Evolutionary conservation across 768 basidiomycete genomes (phyloP).

Genomic region (Kondoa malvinella): DNA sequence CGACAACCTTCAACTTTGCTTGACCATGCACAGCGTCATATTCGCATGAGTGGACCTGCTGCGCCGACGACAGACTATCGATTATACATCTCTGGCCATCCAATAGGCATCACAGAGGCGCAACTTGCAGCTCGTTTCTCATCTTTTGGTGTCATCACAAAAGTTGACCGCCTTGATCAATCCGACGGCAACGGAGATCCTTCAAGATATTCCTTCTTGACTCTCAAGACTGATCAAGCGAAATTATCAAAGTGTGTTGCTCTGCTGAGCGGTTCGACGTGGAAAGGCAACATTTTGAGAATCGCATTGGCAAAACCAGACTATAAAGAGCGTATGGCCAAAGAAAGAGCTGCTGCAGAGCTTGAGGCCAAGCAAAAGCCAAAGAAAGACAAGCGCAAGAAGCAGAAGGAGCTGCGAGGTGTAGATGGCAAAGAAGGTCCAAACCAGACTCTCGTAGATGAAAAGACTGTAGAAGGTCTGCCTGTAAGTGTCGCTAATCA

Average conservation of each 20-base stretch:
- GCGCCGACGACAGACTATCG: slow-evolving; percentile 32
- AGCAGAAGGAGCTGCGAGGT: slow-evolving; percentile 23
- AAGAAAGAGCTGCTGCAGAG: slow-evolving; percentile 23
- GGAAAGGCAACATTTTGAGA: slow-evolving; percentile 72
- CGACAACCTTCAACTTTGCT: no score
- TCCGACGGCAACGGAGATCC: slow-evolving; percentile 1
- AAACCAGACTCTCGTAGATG: slow-evolving; percentile 52
- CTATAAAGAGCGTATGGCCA: slow-evolving; percentile 44
- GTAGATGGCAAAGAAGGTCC: slow-evolving; percentile 37
- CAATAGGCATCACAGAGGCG: slow-evolving; percentile 43
- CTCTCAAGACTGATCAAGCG: slow-evolving; percentile 46
- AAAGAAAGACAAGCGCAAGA: slow-evolving; percentile 17
- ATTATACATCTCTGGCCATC: slow-evolving; percentile 59
- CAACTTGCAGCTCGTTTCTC: slow-evolving; percentile 47
- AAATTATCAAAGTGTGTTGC: slow-evolving; percentile 51
- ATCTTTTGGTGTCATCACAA: slow-evolving; percentile 50
- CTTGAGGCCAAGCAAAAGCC: slow-evolving; percentile 27
- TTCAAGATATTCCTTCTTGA: slow-evolving; percentile 50
- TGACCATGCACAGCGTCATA: background rate
- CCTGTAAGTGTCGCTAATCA: slow-evolving; percentile 20
- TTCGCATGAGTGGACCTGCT: background rate
- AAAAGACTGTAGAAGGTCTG: slow-evolving; percentile 40
- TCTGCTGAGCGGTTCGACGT: slow-evolving; percentile 58
- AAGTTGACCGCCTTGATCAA: slow-evolving; percentile 45
- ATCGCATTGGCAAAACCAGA: slow-evolving; percentile 71